Conservation (phyloP, 192 early-diverging fungal species). For the Pilobolus umbonatus region DNA sequence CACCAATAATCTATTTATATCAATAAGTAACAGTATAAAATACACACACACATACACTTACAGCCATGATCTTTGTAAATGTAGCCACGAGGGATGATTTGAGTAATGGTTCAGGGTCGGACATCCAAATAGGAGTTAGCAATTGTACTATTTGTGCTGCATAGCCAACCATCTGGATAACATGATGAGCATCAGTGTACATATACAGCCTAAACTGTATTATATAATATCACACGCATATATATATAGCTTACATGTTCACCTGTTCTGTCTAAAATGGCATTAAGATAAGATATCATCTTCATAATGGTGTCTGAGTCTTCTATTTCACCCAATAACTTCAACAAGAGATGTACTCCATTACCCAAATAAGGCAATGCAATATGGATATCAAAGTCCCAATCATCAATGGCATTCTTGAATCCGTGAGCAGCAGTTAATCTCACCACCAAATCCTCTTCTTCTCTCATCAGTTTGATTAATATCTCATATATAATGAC, state of each 20-base stretch:
- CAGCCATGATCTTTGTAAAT: conserved; percentile 69
- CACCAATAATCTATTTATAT: conserved; percentile 19
- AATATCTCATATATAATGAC: conserved; percentile 68
- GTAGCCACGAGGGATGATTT: conserved; percentile 73
- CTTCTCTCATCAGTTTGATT: conserved; percentile 56
- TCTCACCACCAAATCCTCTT: conserved; percentile 79
- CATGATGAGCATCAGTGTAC: no score
- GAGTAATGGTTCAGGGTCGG: conserved; percentile 74
- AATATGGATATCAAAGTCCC: conserved; percentile 73
- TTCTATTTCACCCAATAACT: conserved; percentile 58
- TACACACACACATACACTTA: conserved; percentile 24
- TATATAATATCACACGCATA: neutral
- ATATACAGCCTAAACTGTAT: neutral
- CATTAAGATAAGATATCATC: conserved; percentile 67
- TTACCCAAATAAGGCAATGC: conserved; percentile 66
- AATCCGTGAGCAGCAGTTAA: conserved; percentile 70
- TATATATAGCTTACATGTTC: conserved; percentile 33
- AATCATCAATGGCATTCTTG: conserved; percentile 71
- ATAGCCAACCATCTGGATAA: conserved; percentile 63
- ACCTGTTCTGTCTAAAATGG: conserved; percentile 76
- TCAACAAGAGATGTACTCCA: conserved; percentile 51
- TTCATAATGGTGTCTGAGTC: conserved; percentile 75
- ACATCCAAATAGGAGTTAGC: conserved; percentile 79
- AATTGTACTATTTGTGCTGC: conserved; percentile 66
- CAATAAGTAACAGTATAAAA: neutral